Percentiles rank a stretch among this genome's conserved stretches.
Evolutionary conservation across 2,329 filamentous ascomycete species (phyloP).

Genomic region (Apiospora marii): DNA sequence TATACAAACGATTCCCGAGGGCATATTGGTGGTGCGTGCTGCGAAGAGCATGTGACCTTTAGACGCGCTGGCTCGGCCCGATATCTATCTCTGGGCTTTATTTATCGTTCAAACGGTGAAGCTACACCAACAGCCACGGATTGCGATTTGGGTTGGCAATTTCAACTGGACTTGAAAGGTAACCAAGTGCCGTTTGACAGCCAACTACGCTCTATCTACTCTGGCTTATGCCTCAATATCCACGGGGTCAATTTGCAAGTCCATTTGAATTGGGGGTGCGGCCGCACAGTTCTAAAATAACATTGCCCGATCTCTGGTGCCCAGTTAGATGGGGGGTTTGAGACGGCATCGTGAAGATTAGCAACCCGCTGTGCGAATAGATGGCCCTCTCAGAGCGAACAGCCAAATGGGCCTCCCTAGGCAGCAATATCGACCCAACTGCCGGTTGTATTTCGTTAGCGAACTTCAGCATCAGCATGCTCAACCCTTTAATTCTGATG

Average conservation of each 20-base stretch:
- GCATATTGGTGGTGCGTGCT: neutral
- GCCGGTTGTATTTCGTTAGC: neutral
- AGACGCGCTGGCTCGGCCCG: slow-evolving; percentile 2
- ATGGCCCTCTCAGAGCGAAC: neutral
- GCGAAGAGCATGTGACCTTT: neutral
- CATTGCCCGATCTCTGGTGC: neutral
- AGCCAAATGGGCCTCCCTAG: too few relatives aligned
- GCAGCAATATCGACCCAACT: too few relatives aligned
- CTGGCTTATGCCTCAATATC: neutral
- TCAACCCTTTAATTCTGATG: neutral
- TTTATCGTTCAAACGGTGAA: neutral
- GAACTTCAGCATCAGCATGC: neutral
- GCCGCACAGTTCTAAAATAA: neutral
- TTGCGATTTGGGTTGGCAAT: too few relatives aligned
- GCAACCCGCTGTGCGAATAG: neutral
- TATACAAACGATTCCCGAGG: neutral
- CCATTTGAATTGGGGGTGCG: neutral
- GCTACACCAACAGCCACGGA: too few relatives aligned
- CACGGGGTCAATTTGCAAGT: neutral
- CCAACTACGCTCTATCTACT: neutral
- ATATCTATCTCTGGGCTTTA: neutral
- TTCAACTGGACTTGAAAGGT: too few relatives aligned
- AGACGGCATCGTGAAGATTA: neutral
- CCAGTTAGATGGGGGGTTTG: neutral
- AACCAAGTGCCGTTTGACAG: too few relatives aligned